These are phyloP conservation scores for Hirschioporus abietinus DNA, from an alignment of 768 basidiomycete genomes.

Conservation along the genomic window DNA sequence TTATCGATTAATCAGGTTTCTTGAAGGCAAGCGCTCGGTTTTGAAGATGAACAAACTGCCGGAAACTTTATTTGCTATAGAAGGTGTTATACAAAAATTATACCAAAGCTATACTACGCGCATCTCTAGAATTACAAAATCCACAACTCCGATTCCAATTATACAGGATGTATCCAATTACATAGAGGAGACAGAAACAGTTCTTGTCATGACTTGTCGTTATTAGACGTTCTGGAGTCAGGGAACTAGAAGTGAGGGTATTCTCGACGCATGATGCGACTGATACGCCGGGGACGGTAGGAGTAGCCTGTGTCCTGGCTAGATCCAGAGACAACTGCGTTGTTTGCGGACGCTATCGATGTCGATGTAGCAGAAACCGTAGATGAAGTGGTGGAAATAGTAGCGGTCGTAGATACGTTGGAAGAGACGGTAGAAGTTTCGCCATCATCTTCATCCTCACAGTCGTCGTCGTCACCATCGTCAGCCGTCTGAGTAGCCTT, in stretches of 20 bases:
- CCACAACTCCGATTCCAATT: not conserved
- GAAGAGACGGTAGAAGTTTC: not conserved
- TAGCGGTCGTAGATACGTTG: not conserved
- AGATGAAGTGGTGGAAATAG: not conserved
- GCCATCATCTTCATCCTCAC: not conserved
- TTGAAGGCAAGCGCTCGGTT: not conserved
- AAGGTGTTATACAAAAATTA: not conserved
- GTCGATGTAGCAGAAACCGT: not conserved
- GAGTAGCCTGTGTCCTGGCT: not conserved
- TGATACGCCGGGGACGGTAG: constrained; percentile 10
- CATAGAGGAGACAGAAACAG: not conserved
- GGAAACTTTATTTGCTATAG: not conserved
- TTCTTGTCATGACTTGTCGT: not conserved
- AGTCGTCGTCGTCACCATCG: not conserved
- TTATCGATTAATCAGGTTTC: no score
- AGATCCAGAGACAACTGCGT: not conserved
- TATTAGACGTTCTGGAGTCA: not conserved
- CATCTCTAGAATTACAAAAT: not conserved
- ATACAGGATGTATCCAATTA: not conserved
- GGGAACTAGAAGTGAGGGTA: not conserved
- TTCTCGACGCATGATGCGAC: constrained; percentile 9
- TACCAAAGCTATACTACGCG: not conserved
- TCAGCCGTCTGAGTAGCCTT: not conserved
- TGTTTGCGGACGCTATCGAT: not conserved
- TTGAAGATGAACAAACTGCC: not conserved